Evolutionary conservation across 768 basidiomycete genomes (phyloP).

Genomic region (Jaapia argillacea): DNA sequence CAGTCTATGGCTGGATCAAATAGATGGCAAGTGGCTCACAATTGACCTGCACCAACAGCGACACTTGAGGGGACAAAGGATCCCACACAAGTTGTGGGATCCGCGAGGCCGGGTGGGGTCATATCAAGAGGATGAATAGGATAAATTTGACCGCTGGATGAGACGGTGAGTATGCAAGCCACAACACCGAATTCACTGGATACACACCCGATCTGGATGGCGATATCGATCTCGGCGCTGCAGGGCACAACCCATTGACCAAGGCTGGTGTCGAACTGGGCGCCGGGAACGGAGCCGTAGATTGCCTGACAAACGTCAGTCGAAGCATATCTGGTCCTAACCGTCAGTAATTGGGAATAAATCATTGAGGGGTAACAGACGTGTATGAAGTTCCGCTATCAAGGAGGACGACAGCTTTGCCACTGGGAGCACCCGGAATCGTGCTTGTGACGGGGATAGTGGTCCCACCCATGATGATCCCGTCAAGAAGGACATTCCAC

Average conservation of each 20-base stretch:
- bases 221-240: conserved; percentile 63
- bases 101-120: conserved; percentile 33
- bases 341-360: conserved; percentile 4
- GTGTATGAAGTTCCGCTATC: conserved; percentile 81
- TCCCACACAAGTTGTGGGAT: conserved; percentile 51
- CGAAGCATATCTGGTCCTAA: conserved; percentile 53
- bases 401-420: conserved; percentile 65
- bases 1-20: conserved; percentile 7
- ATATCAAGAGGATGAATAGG: conserved; percentile 78
- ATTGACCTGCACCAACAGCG: conserved; percentile 51
- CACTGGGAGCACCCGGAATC: conserved; percentile 47
- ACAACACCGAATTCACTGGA: background rate
- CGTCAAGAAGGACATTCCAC: conserved; percentile 75
- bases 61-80: conserved; percentile 62
- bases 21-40: conserved; percentile 26
- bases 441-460: conserved; percentile 41
- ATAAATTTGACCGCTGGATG: conserved; percentile 53
- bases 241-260: conserved; percentile 74
- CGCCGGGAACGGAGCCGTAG: conserved; percentile 57
- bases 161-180: background rate
- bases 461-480: conserved; percentile 48
- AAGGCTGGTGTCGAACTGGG: conserved; percentile 36
- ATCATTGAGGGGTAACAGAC: conserved; percentile 27
- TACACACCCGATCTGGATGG: conserved; percentile 65
- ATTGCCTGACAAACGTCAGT: conserved; percentile 55